Percentiles rank a stretch among this genome's conserved stretches.
These are phyloP conservation scores for Angomonas deanei DNA, from an alignment of 208 protist species.

Conservation along the genomic window DNA sequence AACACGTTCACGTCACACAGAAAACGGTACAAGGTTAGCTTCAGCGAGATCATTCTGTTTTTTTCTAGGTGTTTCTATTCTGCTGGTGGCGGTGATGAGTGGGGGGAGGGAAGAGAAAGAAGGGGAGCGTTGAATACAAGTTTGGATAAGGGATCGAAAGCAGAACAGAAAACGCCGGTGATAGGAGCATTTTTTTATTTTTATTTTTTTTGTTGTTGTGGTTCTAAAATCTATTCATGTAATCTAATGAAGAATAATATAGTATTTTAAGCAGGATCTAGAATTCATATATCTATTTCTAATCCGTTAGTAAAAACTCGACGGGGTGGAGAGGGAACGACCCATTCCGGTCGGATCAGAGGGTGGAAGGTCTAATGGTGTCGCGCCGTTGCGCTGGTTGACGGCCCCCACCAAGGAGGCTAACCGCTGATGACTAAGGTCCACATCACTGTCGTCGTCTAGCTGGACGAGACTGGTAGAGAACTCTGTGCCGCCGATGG, in stretches of 20 bases:
- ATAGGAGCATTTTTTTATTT: background rate
- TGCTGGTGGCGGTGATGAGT: too few species aligned
- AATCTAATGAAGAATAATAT: background rate
- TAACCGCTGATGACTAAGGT: background rate
- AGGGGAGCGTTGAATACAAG: background rate
- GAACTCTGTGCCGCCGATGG: slow-evolving; percentile 5
- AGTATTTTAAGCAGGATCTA: background rate
- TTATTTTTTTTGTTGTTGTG: slow-evolving; percentile 4
- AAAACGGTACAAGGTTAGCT: slow-evolving; percentile 78
- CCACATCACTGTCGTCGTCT: slow-evolving; percentile 5
- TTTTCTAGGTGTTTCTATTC: too few species aligned
- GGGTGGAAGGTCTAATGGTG: background rate
- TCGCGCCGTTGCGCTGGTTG: background rate
- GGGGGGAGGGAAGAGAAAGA: background rate
- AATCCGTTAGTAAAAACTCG: background rate
- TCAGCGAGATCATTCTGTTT: slow-evolving; percentile 37
- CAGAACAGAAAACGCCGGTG: background rate
- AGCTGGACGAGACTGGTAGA: slow-evolving; percentile 7
- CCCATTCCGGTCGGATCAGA: background rate
- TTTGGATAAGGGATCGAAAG: too few species aligned
- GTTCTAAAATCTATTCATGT: background rate
- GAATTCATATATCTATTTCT: background rate
- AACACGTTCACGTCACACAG: slow-evolving; percentile 67
- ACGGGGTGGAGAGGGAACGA: background rate
- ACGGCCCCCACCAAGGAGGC: background rate